These are phyloP conservation scores for Daldinia loculata DNA, from an alignment of 495 filamentous ascomycete species.

Conservation along the genomic window DNA sequence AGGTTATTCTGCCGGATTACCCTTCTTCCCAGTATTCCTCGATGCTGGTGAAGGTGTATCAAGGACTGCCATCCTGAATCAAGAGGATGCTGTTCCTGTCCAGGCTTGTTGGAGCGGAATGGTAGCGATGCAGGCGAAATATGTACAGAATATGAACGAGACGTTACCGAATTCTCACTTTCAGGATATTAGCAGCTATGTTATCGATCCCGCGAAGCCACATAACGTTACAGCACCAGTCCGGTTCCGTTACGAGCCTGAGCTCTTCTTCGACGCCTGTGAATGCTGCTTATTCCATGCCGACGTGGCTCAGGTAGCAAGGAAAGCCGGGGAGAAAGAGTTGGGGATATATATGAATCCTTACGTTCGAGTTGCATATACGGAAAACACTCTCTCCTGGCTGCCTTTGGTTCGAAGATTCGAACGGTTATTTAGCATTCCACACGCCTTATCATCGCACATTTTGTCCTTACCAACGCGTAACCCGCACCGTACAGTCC, in stretches of 20 bases:
- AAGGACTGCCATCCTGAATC: slow-evolving; percentile 66
- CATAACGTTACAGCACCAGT: slow-evolving; percentile 55
- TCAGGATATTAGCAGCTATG: slow-evolving; percentile 33
- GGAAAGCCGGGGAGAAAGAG: slow-evolving; percentile 54
- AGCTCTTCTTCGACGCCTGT: slow-evolving; percentile 76
- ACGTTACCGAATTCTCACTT: slow-evolving; percentile 36
- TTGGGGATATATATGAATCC: slow-evolving; percentile 76
- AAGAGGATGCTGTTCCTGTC: slow-evolving; percentile 74
- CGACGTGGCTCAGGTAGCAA: slow-evolving; percentile 60
- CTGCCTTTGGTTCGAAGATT: slow-evolving; percentile 63
- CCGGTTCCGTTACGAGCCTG: slow-evolving; percentile 71
- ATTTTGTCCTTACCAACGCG: slow-evolving; percentile 63
- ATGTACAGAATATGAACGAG: slow-evolving; percentile 56
- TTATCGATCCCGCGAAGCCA: slow-evolving; percentile 42
- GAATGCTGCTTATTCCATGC: slow-evolving; percentile 84
- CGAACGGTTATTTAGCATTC: slow-evolving; percentile 65
- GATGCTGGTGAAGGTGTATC: slow-evolving; percentile 63
- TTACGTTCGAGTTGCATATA: slow-evolving; percentile 74
- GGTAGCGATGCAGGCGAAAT: slow-evolving; percentile 77
- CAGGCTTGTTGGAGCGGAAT: slow-evolving; percentile 86
- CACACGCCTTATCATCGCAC: slow-evolving; percentile 64
- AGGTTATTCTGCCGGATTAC: slow-evolving; percentile 73
- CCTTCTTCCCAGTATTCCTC: slow-evolving; percentile 80
- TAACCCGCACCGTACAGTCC: slow-evolving; percentile 66
- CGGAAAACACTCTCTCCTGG: slow-evolving; percentile 61